Evolutionary conservation across 257 asterid species (phyloP).

Genomic region (Nicotiana undulata): DNA sequence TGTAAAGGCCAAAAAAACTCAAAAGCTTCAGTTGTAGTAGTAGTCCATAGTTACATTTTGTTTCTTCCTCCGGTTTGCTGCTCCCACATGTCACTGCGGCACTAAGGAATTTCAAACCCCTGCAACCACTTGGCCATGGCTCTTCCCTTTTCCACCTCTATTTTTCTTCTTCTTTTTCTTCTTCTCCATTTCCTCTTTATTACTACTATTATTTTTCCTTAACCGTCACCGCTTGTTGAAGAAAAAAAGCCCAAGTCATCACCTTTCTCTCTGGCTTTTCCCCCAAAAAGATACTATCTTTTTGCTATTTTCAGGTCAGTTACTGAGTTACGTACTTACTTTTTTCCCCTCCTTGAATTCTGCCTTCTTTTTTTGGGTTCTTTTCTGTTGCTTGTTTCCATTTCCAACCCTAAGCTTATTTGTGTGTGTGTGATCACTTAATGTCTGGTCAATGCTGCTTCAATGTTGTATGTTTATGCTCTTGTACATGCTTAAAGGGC

Average conservation of each 20-base stretch:
- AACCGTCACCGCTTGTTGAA: neutral
- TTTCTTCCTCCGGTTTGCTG: neutral
- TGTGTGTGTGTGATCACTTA: conserved; percentile 6
- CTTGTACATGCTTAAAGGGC: conserved; percentile 5
- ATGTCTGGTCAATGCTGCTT: conserved; percentile 7
- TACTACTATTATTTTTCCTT: conserved; percentile 2
- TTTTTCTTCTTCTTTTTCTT: conserved; percentile 1
- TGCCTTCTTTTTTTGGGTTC: neutral
- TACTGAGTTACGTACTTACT: neutral
- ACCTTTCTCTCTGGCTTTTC: neutral
- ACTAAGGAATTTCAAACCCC: neutral
- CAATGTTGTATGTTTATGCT: conserved; percentile 5
- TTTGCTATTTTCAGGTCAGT: conserved; percentile 2
- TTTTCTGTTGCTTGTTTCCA: neutral
- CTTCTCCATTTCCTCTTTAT: neutral
- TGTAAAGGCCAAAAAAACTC: neutral
- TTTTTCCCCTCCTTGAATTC: neutral
- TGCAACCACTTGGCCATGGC: conserved; percentile 12
- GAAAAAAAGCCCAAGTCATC: conserved; percentile 6
- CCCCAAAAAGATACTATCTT: neutral
- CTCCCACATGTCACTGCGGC: neutral
- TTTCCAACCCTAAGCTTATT: conserved; percentile 5
- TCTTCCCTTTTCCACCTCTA: neutral
- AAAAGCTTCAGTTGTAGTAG: neutral
- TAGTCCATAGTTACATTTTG: neutral